Base-by-base conservation (phyloP, 2,329 filamentous ascomycete genomes). In the Colletotrichum liriopes region DNA sequence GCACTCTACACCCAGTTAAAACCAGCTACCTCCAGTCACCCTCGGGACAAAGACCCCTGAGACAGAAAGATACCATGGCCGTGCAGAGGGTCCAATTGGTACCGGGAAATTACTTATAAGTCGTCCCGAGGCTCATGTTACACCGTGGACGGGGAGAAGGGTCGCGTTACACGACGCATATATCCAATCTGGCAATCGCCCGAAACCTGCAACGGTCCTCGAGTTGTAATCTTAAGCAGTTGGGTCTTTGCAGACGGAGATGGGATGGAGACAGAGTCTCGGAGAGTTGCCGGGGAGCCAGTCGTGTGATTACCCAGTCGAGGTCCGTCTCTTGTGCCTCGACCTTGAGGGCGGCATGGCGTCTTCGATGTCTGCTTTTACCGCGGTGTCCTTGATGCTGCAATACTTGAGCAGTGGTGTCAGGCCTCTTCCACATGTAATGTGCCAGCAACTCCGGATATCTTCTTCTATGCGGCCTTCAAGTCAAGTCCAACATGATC, bases 201-300 rank as follows among this genome's bases (percentile, higher is more conserved):
- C 37, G 37, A 61, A 7, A 35, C 26, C 43, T 26, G 14, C 56
- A 45, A 51, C 51, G 26, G 23, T 65, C 20, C 18, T 29, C 43
- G 43, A 20, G n/a, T 6, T 16, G 52, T n/a, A 56, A 69, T 65
- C 12, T 65, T 55, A 51, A 47, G 20, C 12, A 20, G 14, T 58
- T 51, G 66, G 60, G 51, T 26, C 23, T 60, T 64, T 65, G 60
- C 66, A 69, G 49, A 20, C 29, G 18, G 35, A 26, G n/a, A 35
- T 3, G 8, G 32, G 1, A 2, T 32, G 5, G 61, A 5, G 11
- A 32, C 26, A n/a, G 12, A 45, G 18, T 35, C 49, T 11, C 6
- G 14, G 9, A 20, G 37, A 5, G 14, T 23, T 51, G 47, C 11
- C 18, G 52, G 23, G 20, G 20, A n/a, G 32, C 9, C n/a, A 52